phyloP scores from a whole-genome alignment of 345 rosid genomes.

The Mallotus nudiflorus region DNA sequence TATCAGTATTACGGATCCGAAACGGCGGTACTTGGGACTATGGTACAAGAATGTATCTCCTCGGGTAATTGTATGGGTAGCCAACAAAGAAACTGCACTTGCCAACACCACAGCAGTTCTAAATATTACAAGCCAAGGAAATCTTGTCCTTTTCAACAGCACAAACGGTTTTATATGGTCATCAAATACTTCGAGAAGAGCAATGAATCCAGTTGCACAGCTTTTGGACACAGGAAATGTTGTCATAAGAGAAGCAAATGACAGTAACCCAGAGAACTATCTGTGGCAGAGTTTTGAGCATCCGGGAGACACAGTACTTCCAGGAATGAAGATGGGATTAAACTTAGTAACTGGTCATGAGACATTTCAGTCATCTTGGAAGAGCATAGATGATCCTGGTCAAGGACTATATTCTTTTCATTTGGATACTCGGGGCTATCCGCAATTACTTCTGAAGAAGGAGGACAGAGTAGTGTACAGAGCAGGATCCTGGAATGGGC shows the following conservation, averaged over 20 bases:
- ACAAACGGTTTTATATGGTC: background rate
- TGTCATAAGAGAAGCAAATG: conserved; percentile 6
- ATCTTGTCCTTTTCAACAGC: background rate
- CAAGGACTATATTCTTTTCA: conserved; percentile 8
- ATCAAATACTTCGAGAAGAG: background rate
- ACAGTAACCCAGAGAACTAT: background rate
- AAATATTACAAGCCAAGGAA: conserved; percentile 6
- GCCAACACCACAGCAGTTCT: conserved; percentile 4
- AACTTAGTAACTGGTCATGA: conserved; percentile 11
- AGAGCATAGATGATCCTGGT: conserved; percentile 17
- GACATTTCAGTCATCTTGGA: conserved; percentile 23
- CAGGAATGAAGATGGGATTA: conserved; percentile 22
- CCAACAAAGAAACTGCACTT: conserved; percentile 21
- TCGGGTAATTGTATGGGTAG: conserved; percentile 22
- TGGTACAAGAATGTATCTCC: conserved; percentile 25
- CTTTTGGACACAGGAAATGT: conserved; percentile 27
- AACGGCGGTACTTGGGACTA: conserved; percentile 26
- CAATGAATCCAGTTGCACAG: background rate
- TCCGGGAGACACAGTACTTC: conserved; percentile 17
- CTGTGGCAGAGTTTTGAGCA: conserved; percentile 33
- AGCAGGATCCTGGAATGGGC: conserved; percentile 33
- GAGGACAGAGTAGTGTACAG: background rate
- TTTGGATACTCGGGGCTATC: conserved; percentile 27
- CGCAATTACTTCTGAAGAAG: conserved; percentile 19
- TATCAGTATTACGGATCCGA: conserved; percentile 14